A percentile compares a stretch with the other conserved stretches of the same genome.
Evolutionary conservation across 495 filamentous ascomycete genomes (phyloP).

Genomic region (Hypoxylon fuscum): DNA sequence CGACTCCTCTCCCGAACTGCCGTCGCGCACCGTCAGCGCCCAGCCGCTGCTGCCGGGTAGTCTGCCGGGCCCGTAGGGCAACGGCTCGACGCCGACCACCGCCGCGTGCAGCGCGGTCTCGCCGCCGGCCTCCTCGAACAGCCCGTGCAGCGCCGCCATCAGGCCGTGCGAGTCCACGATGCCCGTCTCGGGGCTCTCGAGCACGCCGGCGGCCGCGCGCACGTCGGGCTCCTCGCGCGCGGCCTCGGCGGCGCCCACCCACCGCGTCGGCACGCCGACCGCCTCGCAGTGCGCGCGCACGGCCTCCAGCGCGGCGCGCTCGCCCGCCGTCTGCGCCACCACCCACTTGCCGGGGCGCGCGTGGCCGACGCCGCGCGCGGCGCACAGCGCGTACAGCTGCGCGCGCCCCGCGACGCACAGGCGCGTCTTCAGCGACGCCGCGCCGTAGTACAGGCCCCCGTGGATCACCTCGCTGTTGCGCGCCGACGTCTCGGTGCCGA

Average conservation of each 20-base stretch:
- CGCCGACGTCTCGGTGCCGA: conserved; percentile 91
- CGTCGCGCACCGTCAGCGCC: conserved; percentile 54
- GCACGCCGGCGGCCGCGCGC: conserved; percentile 73
- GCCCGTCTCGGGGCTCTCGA: conserved; percentile 85
- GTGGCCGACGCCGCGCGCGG: conserved; percentile 70
- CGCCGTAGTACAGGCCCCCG: conserved; percentile 91
- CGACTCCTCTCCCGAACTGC: conserved; percentile 54
- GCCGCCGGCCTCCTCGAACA: conserved; percentile 80
- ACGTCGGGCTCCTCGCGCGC: conserved; percentile 75
- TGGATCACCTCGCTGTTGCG: conserved; percentile 98
- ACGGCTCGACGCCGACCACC: conserved; percentile 67
- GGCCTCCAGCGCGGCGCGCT: conserved; percentile 71
- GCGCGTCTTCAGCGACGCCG: conserved; percentile 76
- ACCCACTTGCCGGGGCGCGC: conserved; percentile 91
- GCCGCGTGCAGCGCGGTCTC: conserved; percentile 70
- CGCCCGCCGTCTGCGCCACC: conserved; percentile 79
- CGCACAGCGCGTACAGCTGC: conserved; percentile 83
- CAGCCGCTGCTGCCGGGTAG: conserved; percentile 57
- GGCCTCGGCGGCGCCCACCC: conserved; percentile 70
- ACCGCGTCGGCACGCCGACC: conserved; percentile 77
- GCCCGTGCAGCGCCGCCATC: conserved; percentile 80
- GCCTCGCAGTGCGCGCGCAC: conserved; percentile 71
- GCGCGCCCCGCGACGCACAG: conserved; percentile 82
- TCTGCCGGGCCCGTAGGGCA: conserved; percentile 64
- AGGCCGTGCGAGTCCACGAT: conserved; percentile 88